Percentiles rank a stretch among this genome's conserved stretches.
phyloP scores from a whole-genome alignment of 345 rosid genomes.

The Aurinia saxatilis region DNA sequence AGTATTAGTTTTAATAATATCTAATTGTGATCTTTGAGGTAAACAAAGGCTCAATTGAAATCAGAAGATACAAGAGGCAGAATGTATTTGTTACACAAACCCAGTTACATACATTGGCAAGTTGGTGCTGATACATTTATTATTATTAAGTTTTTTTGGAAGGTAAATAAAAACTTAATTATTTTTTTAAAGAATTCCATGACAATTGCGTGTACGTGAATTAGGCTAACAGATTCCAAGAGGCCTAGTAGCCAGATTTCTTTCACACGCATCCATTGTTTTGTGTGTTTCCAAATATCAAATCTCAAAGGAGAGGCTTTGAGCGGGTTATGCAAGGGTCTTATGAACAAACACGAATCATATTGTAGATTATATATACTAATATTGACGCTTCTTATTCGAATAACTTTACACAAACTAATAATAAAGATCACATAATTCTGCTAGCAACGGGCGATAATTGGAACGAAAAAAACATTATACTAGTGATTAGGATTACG shows the following conservation, averaged over 20 bases:
- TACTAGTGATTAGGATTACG: no score
- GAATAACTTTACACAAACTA: no score
- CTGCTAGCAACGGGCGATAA: no score
- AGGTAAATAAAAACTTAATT: background rate
- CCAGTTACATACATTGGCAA: conserved; percentile 4
- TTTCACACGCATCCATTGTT: background rate
- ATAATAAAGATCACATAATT: no score
- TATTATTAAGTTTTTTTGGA: background rate
- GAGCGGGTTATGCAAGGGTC: no score
- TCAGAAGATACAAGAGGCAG: conserved; percentile 1
- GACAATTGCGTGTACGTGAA: background rate
- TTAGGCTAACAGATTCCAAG: background rate
- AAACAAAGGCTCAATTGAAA: conserved; percentile 3
- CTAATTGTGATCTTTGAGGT: conserved; percentile 3
- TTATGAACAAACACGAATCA: no score
- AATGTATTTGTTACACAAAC: conserved; percentile 23
- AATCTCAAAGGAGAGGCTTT: background rate
- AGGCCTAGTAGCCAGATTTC: background rate
- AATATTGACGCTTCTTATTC: no score
- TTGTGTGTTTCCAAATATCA: background rate
- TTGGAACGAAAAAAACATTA: no score
- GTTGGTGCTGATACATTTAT: conserved; percentile 5
- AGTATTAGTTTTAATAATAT: background rate
- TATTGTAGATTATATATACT: no score
- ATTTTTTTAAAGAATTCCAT: background rate